phyloP scores from a whole-genome alignment of 2,329 filamentous ascomycete genomes.

The Paracoccidioides lutzii region DNA sequence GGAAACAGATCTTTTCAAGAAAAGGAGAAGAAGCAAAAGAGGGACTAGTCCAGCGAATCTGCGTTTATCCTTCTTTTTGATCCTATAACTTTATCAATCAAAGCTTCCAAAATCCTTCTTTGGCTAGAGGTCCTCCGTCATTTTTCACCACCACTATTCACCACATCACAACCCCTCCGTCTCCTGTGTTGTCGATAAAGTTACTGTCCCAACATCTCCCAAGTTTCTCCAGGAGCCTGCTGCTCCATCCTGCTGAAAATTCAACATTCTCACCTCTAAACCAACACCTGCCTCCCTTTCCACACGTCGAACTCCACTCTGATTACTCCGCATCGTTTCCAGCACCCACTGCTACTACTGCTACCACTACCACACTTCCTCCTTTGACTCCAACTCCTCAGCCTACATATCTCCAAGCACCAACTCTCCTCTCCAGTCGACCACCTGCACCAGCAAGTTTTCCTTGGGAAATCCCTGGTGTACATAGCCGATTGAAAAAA shows the following conservation, averaged over 20 bases:
- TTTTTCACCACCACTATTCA: background rate
- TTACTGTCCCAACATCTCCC: slow-evolving; percentile 15
- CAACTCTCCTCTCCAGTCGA: slow-evolving; percentile 27
- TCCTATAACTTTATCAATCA: slow-evolving; percentile 1
- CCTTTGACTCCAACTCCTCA: background rate
- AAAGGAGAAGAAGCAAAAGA: background rate
- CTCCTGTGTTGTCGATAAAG: background rate
- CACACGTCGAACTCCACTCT: slow-evolving; percentile 20
- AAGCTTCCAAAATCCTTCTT: background rate
- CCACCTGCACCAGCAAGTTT: slow-evolving; percentile 73
- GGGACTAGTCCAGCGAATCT: background rate
- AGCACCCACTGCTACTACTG: slow-evolving; percentile 10
- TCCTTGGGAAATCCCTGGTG: slow-evolving; percentile 78
- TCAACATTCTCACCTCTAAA: slow-evolving; percentile 5
- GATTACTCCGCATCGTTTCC: slow-evolving; percentile 22
- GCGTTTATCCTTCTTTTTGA: background rate
- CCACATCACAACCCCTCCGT: background rate
- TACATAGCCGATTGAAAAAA: slow-evolving; percentile 55
- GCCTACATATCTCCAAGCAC: slow-evolving; percentile 17
- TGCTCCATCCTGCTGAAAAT: slow-evolving; percentile 13
- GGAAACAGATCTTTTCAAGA: background rate
- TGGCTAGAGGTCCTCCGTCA: background rate
- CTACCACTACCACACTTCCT: slow-evolving; percentile 2
- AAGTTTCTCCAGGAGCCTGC: slow-evolving; percentile 16
- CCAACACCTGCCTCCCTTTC: slow-evolving; percentile 7